Conservation (phyloP, 1,284 basidiomycete species). For the Sporisorium scitamineum region DNA sequence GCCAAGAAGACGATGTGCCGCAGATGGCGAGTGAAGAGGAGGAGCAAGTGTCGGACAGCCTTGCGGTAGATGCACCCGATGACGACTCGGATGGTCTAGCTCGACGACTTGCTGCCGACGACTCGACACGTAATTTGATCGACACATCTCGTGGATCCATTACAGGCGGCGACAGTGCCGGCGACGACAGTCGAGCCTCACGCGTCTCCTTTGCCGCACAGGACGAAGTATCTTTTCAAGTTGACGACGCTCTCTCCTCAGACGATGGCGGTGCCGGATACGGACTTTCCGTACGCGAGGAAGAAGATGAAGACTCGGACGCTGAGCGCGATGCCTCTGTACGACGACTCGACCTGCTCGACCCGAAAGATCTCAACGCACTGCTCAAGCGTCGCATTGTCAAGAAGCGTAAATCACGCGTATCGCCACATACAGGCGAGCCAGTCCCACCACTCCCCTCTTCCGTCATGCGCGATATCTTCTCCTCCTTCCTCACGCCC, state of each 20-base stretch:
- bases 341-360: constrained; percentile 28
- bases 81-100: constrained; percentile 34
- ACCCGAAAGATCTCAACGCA: constrained; percentile 43
- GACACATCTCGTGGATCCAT: constrained; percentile 10
- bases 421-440: constrained; percentile 31
- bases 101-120: constrained; percentile 16
- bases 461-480: constrained; percentile 43
- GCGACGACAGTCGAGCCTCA: constrained; percentile 28
- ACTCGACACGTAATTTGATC: background rate
- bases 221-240: constrained; percentile 36
- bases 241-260: constrained; percentile 37
- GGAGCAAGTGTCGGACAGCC: constrained; percentile 37
- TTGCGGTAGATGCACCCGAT: constrained; percentile 29
- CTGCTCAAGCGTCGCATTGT: constrained; percentile 48
- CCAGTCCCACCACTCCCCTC: constrained; percentile 37
- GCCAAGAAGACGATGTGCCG: constrained; percentile 12
- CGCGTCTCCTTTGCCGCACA: constrained; percentile 29
- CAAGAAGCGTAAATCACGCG: constrained; percentile 43
- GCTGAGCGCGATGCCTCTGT: constrained; percentile 17
- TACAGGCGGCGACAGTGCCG: constrained; percentile 1
- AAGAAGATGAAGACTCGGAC: constrained; percentile 29
- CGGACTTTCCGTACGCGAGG: constrained; percentile 20
- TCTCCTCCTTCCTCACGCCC: constrained; percentile 40
- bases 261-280: constrained; percentile 36
- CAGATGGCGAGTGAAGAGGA: constrained; percentile 25